Percentiles rank a stretch among this genome's conserved stretches.
phyloP scores from a whole-genome alignment of 106 monocot genomes.

The Gastrodia elata region DNA sequence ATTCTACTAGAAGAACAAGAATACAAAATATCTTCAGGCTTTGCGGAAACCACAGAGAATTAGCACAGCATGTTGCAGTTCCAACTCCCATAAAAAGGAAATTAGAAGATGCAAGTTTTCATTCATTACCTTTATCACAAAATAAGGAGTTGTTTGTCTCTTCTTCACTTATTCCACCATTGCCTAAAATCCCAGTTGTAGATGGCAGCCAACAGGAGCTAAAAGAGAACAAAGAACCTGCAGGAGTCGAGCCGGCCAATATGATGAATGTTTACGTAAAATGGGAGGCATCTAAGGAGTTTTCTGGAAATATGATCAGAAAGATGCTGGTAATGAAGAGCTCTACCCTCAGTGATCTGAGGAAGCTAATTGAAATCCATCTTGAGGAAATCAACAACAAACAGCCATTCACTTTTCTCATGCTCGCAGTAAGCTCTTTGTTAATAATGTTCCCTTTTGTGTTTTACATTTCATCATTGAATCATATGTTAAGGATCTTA shows the following conservation, averaged over 20 bases:
- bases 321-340: slow-evolving; percentile 39
- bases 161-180: not conserved
- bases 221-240: slow-evolving; percentile 42
- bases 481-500: not conserved
- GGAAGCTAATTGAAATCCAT: slow-evolving; percentile 53
- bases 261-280: slow-evolving; percentile 63
- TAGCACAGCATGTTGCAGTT: slow-evolving; percentile 38
- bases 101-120: slow-evolving; percentile 21
- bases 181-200: not conserved
- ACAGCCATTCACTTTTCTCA: slow-evolving; percentile 61
- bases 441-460: not conserved
- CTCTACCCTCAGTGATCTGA: slow-evolving; percentile 46
- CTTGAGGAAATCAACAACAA: slow-evolving; percentile 41
- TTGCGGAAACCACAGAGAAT: slow-evolving; percentile 83
- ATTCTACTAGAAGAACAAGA: slow-evolving; percentile 44
- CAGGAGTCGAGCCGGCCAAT: slow-evolving; percentile 16
- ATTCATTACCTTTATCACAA: slow-evolving; percentile 9
- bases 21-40: slow-evolving; percentile 95
- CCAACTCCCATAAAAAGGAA: slow-evolving; percentile 25
- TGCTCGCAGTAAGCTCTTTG: slow-evolving; percentile 45
- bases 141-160: not conserved
- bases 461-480: not conserved
- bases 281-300: slow-evolving; percentile 78
- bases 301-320: slow-evolving; percentile 37
- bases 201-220: slow-evolving; percentile 14